These are phyloP conservation scores for Quercus lobata DNA, from an alignment of 331 rosid species.

Conservation along the genomic window DNA sequence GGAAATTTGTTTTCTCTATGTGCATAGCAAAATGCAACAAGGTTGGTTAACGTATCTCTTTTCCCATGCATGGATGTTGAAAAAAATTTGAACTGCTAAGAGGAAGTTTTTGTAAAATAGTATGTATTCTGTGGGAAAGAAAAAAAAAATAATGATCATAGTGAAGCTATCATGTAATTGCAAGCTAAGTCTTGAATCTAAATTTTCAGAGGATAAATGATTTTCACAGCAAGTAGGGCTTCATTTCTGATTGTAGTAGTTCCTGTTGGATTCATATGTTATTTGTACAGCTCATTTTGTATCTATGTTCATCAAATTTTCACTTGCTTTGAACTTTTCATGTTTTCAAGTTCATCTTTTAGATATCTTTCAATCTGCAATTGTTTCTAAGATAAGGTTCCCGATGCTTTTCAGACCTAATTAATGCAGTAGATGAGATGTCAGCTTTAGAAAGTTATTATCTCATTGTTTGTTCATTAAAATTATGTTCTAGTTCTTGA, in stretches of 20 bases:
- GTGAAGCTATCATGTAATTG: too few species aligned
- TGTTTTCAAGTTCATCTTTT: background rate
- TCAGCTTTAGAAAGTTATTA: too few species aligned
- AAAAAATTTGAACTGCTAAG: too few species aligned
- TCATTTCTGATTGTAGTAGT: background rate
- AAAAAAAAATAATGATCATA: too few species aligned
- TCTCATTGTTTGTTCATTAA: too few species aligned
- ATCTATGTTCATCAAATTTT: background rate
- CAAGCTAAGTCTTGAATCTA: background rate
- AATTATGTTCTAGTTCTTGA: background rate
- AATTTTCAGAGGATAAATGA: background rate
- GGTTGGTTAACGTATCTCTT: background rate
- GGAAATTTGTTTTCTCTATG: background rate
- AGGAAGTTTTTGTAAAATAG: too few species aligned
- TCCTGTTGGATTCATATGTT: background rate
- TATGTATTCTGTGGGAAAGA: too few species aligned
- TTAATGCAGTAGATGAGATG: background rate
- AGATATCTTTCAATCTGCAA: background rate
- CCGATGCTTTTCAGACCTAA: background rate
- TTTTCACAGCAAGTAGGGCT: background rate
- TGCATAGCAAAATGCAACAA: background rate
- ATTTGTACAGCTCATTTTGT: background rate
- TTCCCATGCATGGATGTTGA: too few species aligned
- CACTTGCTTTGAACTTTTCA: too few species aligned
- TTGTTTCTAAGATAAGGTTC: background rate